Conservation (phyloP, 108 stramenopile species). For the Nitzschia inconspicua region DNA sequence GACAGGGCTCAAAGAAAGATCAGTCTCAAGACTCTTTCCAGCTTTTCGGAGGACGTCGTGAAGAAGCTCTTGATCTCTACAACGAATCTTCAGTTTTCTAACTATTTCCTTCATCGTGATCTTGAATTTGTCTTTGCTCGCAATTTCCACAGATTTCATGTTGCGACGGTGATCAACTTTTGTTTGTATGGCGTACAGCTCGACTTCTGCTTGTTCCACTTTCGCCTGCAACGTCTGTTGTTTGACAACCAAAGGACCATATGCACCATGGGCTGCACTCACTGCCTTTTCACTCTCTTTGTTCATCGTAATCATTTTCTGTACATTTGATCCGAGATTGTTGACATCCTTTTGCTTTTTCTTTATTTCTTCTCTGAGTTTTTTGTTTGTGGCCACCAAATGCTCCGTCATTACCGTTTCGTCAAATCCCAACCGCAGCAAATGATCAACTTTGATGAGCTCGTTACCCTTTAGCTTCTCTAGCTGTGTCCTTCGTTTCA, state of each 20-base stretch:
- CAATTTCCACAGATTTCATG: slow-evolving; percentile 1
- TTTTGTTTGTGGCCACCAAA: neutral
- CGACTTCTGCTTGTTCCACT: slow-evolving; percentile 5
- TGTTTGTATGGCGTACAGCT: slow-evolving; percentile 3
- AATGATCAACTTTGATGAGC: neutral
- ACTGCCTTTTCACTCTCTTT: slow-evolving; percentile 12
- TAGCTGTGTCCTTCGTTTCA: neutral
- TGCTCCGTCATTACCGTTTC: neutral
- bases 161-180: neutral
- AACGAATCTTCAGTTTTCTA: neutral
- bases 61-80: slow-evolving; percentile 1
- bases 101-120: slow-evolving; percentile 3
- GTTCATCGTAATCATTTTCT: slow-evolving; percentile 2
- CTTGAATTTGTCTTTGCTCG: slow-evolving; percentile 4
- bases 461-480: slow-evolving; percentile 9
- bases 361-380: neutral
- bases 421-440: slow-evolving; percentile 6
- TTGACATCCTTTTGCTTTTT: slow-evolving; percentile 9
- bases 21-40: slow-evolving; percentile 4
- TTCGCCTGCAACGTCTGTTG: neutral
- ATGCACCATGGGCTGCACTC: neutral
- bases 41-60: neutral
- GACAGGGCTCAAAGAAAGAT: no score
- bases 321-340: slow-evolving; percentile 1
- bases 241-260: neutral